Base-by-base conservation (phyloP, 1,284 basidiomycete genomes). In the Moesziomyces parantarcticus region DNA sequence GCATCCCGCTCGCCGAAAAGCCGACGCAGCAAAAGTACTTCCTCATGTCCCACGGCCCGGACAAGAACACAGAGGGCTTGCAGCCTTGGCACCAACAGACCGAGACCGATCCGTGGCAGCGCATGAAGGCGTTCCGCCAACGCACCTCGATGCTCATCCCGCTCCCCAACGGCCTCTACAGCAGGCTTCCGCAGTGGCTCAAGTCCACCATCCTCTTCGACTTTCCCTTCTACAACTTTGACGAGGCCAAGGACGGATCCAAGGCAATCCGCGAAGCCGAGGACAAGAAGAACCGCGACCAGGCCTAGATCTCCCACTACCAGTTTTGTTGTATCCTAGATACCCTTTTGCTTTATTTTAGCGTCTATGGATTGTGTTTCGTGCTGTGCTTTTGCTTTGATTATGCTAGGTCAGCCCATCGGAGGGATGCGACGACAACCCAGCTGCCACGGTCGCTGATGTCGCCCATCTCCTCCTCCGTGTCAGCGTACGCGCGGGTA, bases 1-100 rank as follows among this genome's bases (percentile, higher is more conserved):
- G 91, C 3, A 79, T 92, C 18, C 91, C 91, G 0, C 89, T 89
- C 0, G 89, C 90, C 1, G 90, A 92, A 80, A 91, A 91, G 81
- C 90, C 90, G 1, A 87, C 88, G 21, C 90, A 90, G 5, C 87
- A 89, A 77, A 88, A 87, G 71, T 90, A 88, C 78, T 91, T 88
- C 82, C 84, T 90, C 50, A 86, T 89, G 80, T 87, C 87, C 20
- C 79, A 76, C 41, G 78, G 65, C 4, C 64, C 68, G 13, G 59
- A 75, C 32, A 80, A 75, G 46, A 75, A 62, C 22, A 34, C 59
- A 3, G 48, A 55, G 20, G 52, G 29, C 3, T 40, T 71, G 20
- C 57, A 76, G 25, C 76, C 70, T 11, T 76, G 65, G 50, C 63
- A 64, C 34, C 34, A 59, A 7, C 79, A 81, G 64, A 62, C 45